Base-by-base conservation (phyloP, 768 basidiomycete species). In the Agrocybe chaxingu region DNA sequence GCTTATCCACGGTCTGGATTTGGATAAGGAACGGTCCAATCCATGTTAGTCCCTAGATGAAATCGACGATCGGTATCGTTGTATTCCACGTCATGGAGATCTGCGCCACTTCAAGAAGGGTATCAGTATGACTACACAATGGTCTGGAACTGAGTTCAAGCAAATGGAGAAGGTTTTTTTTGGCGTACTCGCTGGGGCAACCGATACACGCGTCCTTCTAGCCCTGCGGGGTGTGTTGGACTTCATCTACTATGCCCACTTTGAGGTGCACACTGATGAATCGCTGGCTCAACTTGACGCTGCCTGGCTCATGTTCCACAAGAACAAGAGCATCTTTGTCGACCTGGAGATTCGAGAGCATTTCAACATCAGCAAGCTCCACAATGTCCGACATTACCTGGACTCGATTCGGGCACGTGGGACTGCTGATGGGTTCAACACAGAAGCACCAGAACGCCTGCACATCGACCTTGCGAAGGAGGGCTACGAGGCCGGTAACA, bases 391-490 rank as follows among this genome's bases (percentile, higher is more conserved):
- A 7, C 71, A 73, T 49, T 74, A 74, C 53, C 1, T 58, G 0
- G 50, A 63, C 0, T 34, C 53, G 0, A 75, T 75, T 31, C 48
- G 50, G 2, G 42, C 48, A 12, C 58, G 58, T 41, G 69, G 68
- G 4, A 64, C 61, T 7, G 53, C 60, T 0, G 67, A 70, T 51
- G 62, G 64, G 12, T 70, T 61, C 57, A 70, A 70, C 50, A 70
- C 66, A 0, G 72, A 76, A 52, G 19, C 40, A 0, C 52, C 66
- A 0, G 72, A 76, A 55, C 62, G 66, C 0, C 62, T 78, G 0
- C 77, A 78, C 47, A 77, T 76, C 42, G 66, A 77, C 55, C 67
- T 62, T 39, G 69, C 72, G 1, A 78, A 78, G 52, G 34, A 54
- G 2, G 66, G 59, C 0, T 70, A 68, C 45, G 37, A 47, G 12